Base-by-base conservation (phyloP, 2,329 filamentous ascomycete species). In the Huntiella omanensis region DNA sequence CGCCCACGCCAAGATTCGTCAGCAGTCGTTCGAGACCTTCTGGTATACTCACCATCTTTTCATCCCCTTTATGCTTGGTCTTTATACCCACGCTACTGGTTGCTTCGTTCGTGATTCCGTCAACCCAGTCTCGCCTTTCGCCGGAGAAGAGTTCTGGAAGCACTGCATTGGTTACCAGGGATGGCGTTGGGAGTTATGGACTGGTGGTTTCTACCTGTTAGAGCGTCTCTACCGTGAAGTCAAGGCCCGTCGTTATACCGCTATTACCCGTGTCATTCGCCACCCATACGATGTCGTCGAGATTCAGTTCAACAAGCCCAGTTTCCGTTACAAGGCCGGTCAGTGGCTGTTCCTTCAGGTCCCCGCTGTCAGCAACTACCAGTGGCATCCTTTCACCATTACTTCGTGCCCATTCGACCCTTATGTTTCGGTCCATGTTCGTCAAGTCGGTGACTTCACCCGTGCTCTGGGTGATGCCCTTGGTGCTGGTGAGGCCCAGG, bases 31-130 rank as follows among this genome's bases (percentile, higher is more conserved):
- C 58, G 91, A 98, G 64, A 92, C 87, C 0, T 98, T 98, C 61
- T 98, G 91, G 91, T 98, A 98, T 64, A 94, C 86, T 1, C 91
- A 98, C 63, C 91, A 98, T 57, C 74, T 98, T 13, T 96, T 96
- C 57, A 83, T 98, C 50, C 91, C 91, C 2, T 98, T 98, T 63
- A 65, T 96, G 58, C 70, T 98, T 38, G 88, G 75, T 42, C 77
- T 98, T 54, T 98, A 98, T 64, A 96, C 88, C 10, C 91, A 98
- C 62, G 87, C 91, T 2, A 84, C 83, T 6, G 87, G 86, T 49
- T 98, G 91, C 63, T 98, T 98, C 65, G 91, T 98, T 36, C 83
- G 91, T 53, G 87, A 95, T 58, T 81, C 78, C 1, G 61, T 68
- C 4, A 57, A 74, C 0, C 73, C 78, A 2, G 71, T 79, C 54